Base-by-base conservation (phyloP, 805 yeast genomes). In the Cyberlindnera amylophila region DNA sequence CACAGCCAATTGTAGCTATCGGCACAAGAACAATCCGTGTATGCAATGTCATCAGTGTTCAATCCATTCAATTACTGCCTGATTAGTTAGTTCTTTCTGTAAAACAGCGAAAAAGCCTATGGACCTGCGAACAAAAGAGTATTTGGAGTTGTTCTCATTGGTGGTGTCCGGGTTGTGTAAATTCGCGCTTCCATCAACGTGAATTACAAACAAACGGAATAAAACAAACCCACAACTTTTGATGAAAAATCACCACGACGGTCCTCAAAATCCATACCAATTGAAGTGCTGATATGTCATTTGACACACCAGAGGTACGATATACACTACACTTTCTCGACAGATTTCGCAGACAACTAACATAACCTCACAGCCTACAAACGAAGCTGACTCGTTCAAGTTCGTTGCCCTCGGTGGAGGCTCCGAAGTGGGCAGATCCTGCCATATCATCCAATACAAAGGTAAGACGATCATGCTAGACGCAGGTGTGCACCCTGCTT, bases 401-500 rank as follows among this genome's bases (percentile, higher is more conserved):
- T 93, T 93, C 67, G 78, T 86, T 47, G 90, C 96, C 18, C 74
- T 93, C 6, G 99, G 99, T 7, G 99, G 98, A n/a, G 95, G 98
- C 50, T 87, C 85, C 53, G 99, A 93, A 62, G 99, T 93, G 6
- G 99, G 99, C 3, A 69, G 99, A 46, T 87, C 96, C 27, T 91
- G 98, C 59, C 99, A 93, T 59, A 81, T 93, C 34, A 70, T 93
- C 26, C 90, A 86, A 52, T 93, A 84, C 65, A 89, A 88, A 60
- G 96, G 96, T 44, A 91, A 93, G 58, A 90, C 91, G 5, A 82
- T 93, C 38, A 93, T 93, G 99, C 47, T 93, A 38, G 99, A 93
- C 65, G 96, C 99, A 1, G 99, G 99, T 39, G 88, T 93, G 24
- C 99, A 93, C 65, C 99, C 99, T 1, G 99, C 96, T 0, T 79